phyloP scores from a whole-genome alignment of 2,329 filamentous ascomycete species.

The Nannizzia gypsea region DNA sequence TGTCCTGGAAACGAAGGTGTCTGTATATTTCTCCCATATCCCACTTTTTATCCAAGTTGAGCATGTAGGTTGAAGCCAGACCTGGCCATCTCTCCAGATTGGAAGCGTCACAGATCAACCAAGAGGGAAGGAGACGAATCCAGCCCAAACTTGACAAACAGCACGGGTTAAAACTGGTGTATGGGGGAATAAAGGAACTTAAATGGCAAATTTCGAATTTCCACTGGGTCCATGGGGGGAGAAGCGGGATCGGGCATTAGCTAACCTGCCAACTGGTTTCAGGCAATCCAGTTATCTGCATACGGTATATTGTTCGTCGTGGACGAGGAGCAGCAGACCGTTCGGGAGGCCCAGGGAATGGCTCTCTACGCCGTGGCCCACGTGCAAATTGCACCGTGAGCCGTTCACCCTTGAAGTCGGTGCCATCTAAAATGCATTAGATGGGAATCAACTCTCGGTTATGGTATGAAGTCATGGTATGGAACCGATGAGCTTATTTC shows the following conservation, averaged over 20 bases:
- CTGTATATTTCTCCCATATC: neutral
- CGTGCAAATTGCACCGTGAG: conserved; percentile 97
- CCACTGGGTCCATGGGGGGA: conserved; percentile 21
- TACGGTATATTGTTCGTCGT: conserved; percentile 86
- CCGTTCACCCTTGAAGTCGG: conserved; percentile 94
- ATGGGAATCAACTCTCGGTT: conserved; percentile 4
- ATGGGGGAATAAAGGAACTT: neutral
- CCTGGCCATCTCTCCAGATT: neutral
- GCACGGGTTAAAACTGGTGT: neutral
- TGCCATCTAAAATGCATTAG: conserved; percentile 56
- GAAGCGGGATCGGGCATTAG: conserved; percentile 21
- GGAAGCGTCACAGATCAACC: neutral
- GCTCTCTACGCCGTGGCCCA: conserved; percentile 61
- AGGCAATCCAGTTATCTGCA: conserved; percentile 95
- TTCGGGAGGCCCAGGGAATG: conserved; percentile 51
- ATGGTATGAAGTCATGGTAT: conserved; percentile 11
- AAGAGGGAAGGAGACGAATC: neutral
- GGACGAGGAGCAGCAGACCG: conserved; percentile 60
- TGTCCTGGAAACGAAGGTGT: neutral
- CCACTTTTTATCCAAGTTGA: neutral
- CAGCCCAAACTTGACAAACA: neutral
- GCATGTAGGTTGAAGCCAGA: neutral
- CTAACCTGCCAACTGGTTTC: conserved; percentile 99
- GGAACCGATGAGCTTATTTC: conserved; percentile 48
- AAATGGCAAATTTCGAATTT: neutral